Conservation (phyloP, 2,329 filamentous ascomycete species). For the Arachnomyces sp. region DNA sequence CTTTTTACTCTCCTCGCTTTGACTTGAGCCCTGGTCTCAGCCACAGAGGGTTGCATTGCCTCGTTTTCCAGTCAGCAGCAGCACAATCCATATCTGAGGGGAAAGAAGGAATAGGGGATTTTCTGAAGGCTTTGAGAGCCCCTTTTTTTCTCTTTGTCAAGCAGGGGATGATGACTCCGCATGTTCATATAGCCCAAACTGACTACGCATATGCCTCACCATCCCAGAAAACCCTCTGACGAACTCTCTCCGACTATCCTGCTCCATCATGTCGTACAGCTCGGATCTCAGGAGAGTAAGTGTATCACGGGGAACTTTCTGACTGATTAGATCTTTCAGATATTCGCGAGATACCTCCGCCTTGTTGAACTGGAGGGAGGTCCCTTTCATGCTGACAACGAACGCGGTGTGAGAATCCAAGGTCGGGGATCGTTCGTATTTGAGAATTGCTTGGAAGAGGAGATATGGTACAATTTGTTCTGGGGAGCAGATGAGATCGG, state of each 20-base stretch:
- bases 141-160: too few relatives aligned
- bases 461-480: constrained; percentile 3
- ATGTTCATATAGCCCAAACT: too few relatives aligned
- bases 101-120: too few relatives aligned
- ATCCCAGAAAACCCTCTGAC: too few relatives aligned
- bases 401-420: neutral
- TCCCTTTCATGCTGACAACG: constrained; percentile 3
- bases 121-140: too few relatives aligned
- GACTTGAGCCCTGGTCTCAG: too few relatives aligned
- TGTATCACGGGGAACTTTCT: constrained; percentile 1
- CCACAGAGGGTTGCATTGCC: too few relatives aligned
- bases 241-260: neutral
- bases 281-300: neutral
- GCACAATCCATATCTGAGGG: too few relatives aligned
- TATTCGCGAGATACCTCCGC: neutral
- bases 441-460: constrained; percentile 2
- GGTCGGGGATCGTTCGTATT: neutral
- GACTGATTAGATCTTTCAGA: neutral
- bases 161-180: too few relatives aligned
- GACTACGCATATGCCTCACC: too few relatives aligned
- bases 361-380: constrained; percentile 2
- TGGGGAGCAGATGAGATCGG: neutral
- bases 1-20: too few relatives aligned
- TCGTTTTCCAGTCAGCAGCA: too few relatives aligned
- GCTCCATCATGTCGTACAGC: constrained; percentile 1